Conservation (phyloP, 1,139 yeast genomes). For the Trichomonascaceae sp. region DNA sequence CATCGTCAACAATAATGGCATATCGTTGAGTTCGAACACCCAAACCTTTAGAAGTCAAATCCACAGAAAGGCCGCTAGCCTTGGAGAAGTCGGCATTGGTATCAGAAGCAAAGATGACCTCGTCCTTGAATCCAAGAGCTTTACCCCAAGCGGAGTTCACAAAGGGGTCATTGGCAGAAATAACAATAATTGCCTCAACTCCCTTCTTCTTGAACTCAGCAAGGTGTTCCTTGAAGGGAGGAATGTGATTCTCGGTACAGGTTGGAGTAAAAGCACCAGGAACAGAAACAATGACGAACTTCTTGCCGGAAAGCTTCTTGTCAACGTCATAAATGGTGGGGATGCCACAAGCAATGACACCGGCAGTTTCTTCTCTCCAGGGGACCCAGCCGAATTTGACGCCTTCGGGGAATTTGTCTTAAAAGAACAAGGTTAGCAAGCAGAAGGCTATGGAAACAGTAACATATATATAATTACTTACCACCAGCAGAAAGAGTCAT, state of each 20-base stretch:
- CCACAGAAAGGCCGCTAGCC: constrained; percentile 55
- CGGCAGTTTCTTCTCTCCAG: constrained; percentile 40
- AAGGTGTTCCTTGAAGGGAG: constrained; percentile 55
- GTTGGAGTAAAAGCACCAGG: constrained; percentile 95
- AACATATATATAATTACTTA: constrained; percentile 8
- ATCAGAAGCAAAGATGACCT: constrained; percentile 62
- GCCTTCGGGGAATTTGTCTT: constrained; percentile 45
- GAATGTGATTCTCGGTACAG: constrained; percentile 76
- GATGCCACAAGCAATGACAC: constrained; percentile 45
- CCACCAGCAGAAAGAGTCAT: constrained; percentile 19
- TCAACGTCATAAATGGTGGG: constrained; percentile 50
- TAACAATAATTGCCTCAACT: constrained; percentile 62
- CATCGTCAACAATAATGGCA: constrained; percentile 63
- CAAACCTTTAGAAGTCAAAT: constrained; percentile 50
- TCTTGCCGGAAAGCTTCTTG: constrained; percentile 44
- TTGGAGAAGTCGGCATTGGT: constrained; percentile 58
- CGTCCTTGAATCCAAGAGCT: constrained; percentile 50
- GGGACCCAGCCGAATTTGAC: constrained; percentile 54
- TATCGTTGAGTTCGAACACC: constrained; percentile 67
- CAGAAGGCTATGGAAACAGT: background rate
- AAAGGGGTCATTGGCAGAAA: constrained; percentile 79
- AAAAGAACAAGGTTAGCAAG: background rate
- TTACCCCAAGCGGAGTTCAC: constrained; percentile 78
- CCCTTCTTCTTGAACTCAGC: constrained; percentile 59
- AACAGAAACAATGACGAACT: constrained; percentile 67